Evolutionary conservation across 768 basidiomycete genomes (phyloP), one percentile per base, ranked within the genome.

Genomic region (Phylloporus arenicola): DNA sequence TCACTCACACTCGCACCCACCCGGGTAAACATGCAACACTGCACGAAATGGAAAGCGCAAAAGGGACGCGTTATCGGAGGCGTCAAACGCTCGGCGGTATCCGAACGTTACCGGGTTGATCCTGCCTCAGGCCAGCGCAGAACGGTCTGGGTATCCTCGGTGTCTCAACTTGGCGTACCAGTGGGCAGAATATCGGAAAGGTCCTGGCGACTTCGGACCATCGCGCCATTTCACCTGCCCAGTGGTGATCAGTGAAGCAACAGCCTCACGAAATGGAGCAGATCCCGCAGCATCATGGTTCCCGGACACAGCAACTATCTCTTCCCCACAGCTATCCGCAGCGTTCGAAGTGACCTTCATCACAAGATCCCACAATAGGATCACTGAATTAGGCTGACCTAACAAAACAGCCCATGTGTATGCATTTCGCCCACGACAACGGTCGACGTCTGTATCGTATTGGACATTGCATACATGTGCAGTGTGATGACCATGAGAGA

Each of bases 401-500:
- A 6, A 2, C 9, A 24, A 24, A 24, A 24, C 27, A 2, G 10
- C 3, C 27, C 27, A 29, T 29, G 27, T 29, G 27, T 27, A 27
- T 24, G 22, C 22, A 24, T 24, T 24, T 24, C 22, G 5, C 24
- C 24, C 25, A 27, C 25, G 7, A 27, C 4, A 10, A 29, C 9
- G 27, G 29, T 8, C 13, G 33, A 41, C 14, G 40, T 41, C 14
- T 17, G 38, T 39, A 34, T 19, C 41, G 11, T 44, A 38, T 11
- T 37, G 43, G 37, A 40, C 43, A 50, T 50, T 43, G 41, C 38
- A 39, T 27, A 35, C 11, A 13, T 29, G 17, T 7, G 29, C 40
- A 43, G 9, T 31, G 35, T 39, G 41, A 47, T 56, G 27, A 55
- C 56, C 53, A 58, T 52, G 48, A 53, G 48, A 53, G 25, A 42